Percentiles rank a stretch among this genome's conserved stretches.
Conservation (phyloP, 2,329 filamentous ascomycete genomes). For the Didymella exigua region DNA sequence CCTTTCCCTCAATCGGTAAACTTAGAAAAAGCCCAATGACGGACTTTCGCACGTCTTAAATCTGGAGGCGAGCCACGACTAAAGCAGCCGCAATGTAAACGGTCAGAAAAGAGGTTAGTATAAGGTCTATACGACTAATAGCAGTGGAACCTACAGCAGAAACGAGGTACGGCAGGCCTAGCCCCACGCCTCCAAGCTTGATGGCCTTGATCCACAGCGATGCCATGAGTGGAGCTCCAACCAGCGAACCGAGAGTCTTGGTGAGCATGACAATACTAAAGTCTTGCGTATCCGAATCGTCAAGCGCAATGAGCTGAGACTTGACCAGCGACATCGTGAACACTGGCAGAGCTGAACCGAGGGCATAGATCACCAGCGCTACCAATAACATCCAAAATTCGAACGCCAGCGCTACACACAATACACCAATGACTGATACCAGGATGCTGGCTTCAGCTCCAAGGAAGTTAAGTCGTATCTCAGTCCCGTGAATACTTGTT, state of each 20-base stretch:
- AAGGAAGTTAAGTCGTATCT: slow-evolving; percentile 39
- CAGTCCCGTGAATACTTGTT: slow-evolving; percentile 31
- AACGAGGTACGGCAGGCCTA: slow-evolving; percentile 44
- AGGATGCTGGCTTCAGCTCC: slow-evolving; percentile 41
- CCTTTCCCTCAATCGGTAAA: no score
- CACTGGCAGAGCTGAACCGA: slow-evolving; percentile 47
- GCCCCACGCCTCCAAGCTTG: slow-evolving; percentile 34
- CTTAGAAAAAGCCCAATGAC: no score
- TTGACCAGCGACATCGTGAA: slow-evolving; percentile 49
- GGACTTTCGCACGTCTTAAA: no score
- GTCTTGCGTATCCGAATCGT: slow-evolving; percentile 38
- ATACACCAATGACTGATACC: slow-evolving; percentile 43
- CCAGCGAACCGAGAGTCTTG: slow-evolving; percentile 43
- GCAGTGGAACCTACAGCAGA: background rate
- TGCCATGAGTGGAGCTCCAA: slow-evolving; percentile 47
- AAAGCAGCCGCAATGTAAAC: background rate
- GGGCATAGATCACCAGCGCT: slow-evolving; percentile 46
- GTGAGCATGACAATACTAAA: slow-evolving; percentile 48
- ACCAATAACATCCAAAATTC: slow-evolving; percentile 42
- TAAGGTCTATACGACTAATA: background rate
- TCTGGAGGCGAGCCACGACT: background rate
- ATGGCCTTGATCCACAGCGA: slow-evolving; percentile 46
- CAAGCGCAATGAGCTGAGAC: slow-evolving; percentile 37
- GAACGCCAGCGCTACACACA: slow-evolving; percentile 40
- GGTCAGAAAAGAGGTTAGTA: background rate